These are phyloP conservation scores for Hydnomerulius pinastri DNA, from an alignment of 768 basidiomycete genomes.

Conservation along the genomic window DNA sequence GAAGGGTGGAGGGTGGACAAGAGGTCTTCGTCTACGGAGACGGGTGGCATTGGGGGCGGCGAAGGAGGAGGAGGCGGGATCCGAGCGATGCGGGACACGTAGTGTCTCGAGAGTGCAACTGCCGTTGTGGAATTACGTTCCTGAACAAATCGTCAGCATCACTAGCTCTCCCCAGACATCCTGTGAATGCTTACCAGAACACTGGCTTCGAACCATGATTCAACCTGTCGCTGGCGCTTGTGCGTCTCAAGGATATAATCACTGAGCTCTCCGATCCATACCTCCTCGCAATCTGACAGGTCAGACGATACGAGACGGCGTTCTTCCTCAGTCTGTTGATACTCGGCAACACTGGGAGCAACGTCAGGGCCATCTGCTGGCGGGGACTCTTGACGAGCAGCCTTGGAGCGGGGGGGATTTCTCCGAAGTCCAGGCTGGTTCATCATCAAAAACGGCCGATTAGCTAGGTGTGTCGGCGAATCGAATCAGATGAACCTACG, in stretches of 20 bases:
- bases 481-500: conserved; percentile 43
- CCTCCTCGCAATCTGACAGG: conserved; percentile 76
- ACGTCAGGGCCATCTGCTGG: conserved; percentile 24
- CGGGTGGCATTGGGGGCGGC: conserved; percentile 32
- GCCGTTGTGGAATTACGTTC: conserved; percentile 71
- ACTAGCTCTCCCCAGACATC: not conserved
- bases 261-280: conserved; percentile 72
- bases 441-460: conserved; percentile 1
- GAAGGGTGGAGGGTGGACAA: conserved; percentile 38
- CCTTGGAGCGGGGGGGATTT: conserved; percentile 42
- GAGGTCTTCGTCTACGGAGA: conserved; percentile 36
- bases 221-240: conserved; percentile 71
- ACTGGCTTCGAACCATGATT: conserved; percentile 71
- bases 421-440: conserved; percentile 44
- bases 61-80: conserved; percentile 46
- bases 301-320: conserved; percentile 64
- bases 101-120: conserved; percentile 37
- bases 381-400: conserved; percentile 29
- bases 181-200: conserved; percentile 48
- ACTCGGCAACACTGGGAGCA: conserved; percentile 18
- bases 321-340: conserved; percentile 41
- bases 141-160: conserved; percentile 39
- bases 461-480: conserved; percentile 3
- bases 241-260: conserved; percentile 73
- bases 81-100: conserved; percentile 43